Evolutionary conservation across 352 stramenopile species (phyloP), one percentile per base, ranked within the genome.

Genomic region (Globisporangium ultimum): DNA sequence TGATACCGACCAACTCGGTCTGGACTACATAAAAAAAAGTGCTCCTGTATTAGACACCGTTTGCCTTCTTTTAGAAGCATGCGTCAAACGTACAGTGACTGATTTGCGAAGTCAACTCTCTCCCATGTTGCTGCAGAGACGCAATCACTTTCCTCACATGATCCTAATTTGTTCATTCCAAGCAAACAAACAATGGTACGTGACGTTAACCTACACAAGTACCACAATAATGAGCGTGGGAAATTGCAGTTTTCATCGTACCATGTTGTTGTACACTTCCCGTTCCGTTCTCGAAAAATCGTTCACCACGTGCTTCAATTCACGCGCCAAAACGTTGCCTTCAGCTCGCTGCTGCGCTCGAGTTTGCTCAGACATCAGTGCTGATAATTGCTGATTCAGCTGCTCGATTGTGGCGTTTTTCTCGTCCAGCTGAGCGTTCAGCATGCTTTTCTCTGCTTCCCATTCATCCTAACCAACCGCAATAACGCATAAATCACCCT

Each of bases 191-290:
- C 24, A 28, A 28, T 28, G 24, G 5, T 28, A 5, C 24, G 5
- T n/a, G n/a, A n/a, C n/a, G n/a, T n/a, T n/a, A n/a, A n/a, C n/a
- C n/a, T 28, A 28, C 24, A 28, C 24, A 28, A 28, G 8, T 50
- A 51, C 40, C 11, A 13, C 21, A 21, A 48, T 34, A 8, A 22
- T 24, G 36, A 20, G n/a, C 24, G 12, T 13, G 18, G 22, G 21
- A 38, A 48, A 7, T 13, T 21, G 18, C 18, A 21, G 24, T 28
- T 28, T 5, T 28, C 5, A 58, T 15, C 46, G 36, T 17, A 49
- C 41, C 48, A 67, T 58, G n/a, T 58, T 59, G 4, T 24, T 32
- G 34, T 67, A 67, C 13, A 67, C 61, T 53, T 58, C 47, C 34
- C 47, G 54, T 21, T 67, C 61, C 18, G 55, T 61, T 7, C 22